phyloP scores from a whole-genome alignment of 805 yeast genomes.

The Teunomyces stri region DNA sequence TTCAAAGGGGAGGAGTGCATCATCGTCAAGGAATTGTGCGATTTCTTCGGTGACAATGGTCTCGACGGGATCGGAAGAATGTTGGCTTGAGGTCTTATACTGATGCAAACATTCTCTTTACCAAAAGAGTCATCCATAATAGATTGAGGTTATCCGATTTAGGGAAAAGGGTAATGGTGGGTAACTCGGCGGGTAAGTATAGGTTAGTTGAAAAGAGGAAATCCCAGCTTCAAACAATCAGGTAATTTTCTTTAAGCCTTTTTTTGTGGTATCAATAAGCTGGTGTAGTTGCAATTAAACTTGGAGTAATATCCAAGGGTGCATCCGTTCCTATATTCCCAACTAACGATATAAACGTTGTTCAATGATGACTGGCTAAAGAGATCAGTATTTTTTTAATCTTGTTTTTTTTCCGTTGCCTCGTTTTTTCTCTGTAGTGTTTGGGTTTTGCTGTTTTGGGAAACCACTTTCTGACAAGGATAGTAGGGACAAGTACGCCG shows the following conservation, averaged over 20 bases:
- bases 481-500: neutral
- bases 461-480: neutral
- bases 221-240: neutral
- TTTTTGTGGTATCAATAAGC: neutral
- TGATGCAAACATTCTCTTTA: conserved; percentile 13
- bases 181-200: neutral
- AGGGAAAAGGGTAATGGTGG: neutral
- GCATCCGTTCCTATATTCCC: neutral
- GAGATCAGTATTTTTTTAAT: conserved; percentile 1
- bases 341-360: neutral
- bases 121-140: conserved; percentile 6
- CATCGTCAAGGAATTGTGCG: conserved; percentile 2
- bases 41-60: conserved; percentile 2
- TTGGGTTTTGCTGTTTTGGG: conserved; percentile 3
- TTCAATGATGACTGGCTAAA: neutral
- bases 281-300: neutral
- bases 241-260: neutral
- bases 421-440: neutral
- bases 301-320: neutral
- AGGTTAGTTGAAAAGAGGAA: neutral
- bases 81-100: conserved; percentile 9
- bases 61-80: neutral
- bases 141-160: neutral
- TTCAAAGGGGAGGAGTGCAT: conserved; percentile 3
- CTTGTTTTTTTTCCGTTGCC: neutral